Base-by-base conservation (phyloP, 495 filamentous ascomycete genomes). In the Penicillium odoratum region DNA sequence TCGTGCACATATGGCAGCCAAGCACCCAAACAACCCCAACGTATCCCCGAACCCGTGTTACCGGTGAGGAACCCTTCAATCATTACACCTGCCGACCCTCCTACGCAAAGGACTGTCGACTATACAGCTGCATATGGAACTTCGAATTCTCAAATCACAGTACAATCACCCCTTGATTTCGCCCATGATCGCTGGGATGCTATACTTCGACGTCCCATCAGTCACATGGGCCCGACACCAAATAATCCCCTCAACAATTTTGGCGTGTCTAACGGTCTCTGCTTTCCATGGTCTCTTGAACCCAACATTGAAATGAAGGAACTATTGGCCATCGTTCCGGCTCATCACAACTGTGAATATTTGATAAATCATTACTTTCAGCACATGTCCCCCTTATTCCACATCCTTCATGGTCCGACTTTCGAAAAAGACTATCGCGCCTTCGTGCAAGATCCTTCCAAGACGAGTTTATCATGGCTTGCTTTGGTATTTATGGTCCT, bases 361-460 rank as follows among this genome's bases (percentile, higher is more conserved):
- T 38, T 67, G 30, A 48, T 64, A 15, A 54, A 61, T 2, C 57
- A 59, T 4, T 67, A 36, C 18, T 67, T 67, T 28, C 52, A 47
- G 45, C 4, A 52, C 7, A 47, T 67, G 4, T 58, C 56, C 0
- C 13, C 55, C 26, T 43, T 64, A 10, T 67, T 67, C 25, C 64
- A 31, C n/a, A 64, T 67, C 18, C 64, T 67, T 6, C 64, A 67
- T 56, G 61, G 64, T 5, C 64, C 64, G 48, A 67, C 58, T 1
- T 67, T 67, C 34, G 58, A 61, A 49, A 55, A 51, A 25, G 57
- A 66, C 26, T 66, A 66, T 46, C 44, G 36, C 7, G 29, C 51
- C 0, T 66, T 66, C 42, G 49, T 48, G 48, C 31, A 50, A 47
- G 28, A 15, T 7, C 54, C 54, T n/a, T 38, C 15, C 16, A 18